Percentiles rank a stretch among this genome's conserved stretches.
These are phyloP conservation scores for Fistulifera pelliculosa DNA, from an alignment of 108 stramenopile genomes.

Conservation along the genomic window DNA sequence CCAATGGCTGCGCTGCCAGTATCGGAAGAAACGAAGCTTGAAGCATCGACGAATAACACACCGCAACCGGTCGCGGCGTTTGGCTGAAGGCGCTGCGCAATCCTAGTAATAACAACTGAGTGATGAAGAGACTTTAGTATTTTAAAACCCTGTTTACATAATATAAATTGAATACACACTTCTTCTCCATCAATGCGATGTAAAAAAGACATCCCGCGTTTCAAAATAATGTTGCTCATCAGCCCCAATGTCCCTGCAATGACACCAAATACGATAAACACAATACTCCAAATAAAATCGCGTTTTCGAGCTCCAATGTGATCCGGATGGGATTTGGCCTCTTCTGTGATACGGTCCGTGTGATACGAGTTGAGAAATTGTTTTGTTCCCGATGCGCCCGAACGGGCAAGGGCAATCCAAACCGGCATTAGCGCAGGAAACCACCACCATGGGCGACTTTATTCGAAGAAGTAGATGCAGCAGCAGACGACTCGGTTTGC, in stretches of 20 bases:
- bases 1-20: too few species aligned
- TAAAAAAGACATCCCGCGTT: too few species aligned
- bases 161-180: too few species aligned
- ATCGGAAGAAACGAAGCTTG: too few species aligned
- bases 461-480: conserved; percentile 1
- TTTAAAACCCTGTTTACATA: too few species aligned
- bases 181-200: too few species aligned
- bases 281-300: conserved; percentile 46
- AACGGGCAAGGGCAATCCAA: conserved; percentile 22
- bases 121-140: too few species aligned
- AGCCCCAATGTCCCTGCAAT: conserved; percentile 56
- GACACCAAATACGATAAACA: conserved; percentile 65
- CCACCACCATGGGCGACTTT: conserved; percentile 39
- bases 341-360: background rate
- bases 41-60: too few species aligned
- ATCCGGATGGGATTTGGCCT: conserved; percentile 8
- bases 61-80: too few species aligned
- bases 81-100: too few species aligned
- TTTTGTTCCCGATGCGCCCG: conserved; percentile 22
- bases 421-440: conserved; percentile 22
- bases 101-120: too few species aligned
- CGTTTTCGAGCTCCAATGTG: conserved; percentile 30
- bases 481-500: background rate
- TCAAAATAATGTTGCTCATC: conserved; percentile 34
- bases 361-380: conserved; percentile 13